Conservation (phyloP, 306 rosid genomes). For the Ammopiptanthus mongolicus region DNA sequence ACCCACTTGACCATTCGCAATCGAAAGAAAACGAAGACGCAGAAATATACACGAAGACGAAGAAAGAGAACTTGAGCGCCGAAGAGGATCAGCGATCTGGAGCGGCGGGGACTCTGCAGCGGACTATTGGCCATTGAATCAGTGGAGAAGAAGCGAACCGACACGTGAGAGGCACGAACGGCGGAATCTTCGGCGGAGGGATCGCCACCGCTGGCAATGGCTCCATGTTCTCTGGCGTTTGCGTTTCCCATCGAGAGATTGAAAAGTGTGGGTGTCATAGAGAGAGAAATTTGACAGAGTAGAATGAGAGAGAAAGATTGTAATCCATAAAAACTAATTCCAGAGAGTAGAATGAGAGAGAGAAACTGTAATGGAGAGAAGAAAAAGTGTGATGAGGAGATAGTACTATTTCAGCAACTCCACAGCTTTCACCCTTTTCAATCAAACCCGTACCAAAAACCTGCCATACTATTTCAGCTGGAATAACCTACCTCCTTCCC, state of each 20-base stretch:
- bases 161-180: constrained; percentile 32
- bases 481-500: too few relatives aligned
- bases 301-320: too few relatives aligned
- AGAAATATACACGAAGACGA: not conserved
- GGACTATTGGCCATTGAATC: constrained; percentile 74
- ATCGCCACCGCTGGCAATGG: constrained; percentile 13
- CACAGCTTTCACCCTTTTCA: too few relatives aligned
- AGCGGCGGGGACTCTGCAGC: constrained; percentile 60
- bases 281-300: too few relatives aligned
- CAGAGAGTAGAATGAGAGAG: too few relatives aligned
- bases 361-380: too few relatives aligned
- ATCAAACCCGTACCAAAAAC: too few relatives aligned
- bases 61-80: constrained; percentile 64
- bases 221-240: constrained; percentile 55
- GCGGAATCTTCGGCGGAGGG: constrained; percentile 33
- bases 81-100: constrained; percentile 67
- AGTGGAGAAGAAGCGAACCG: constrained; percentile 39
- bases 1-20: constrained; percentile 5
- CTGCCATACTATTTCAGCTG: too few relatives aligned
- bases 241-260: constrained; percentile 56
- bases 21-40: not conserved
- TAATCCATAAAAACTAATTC: too few relatives aligned
- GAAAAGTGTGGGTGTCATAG: not conserved
- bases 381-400: too few relatives aligned
- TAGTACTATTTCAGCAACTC: too few relatives aligned